Evolutionary conservation across 2,329 filamentous ascomycete species (phyloP).

Genomic region (Metarhizium guizhouense): DNA sequence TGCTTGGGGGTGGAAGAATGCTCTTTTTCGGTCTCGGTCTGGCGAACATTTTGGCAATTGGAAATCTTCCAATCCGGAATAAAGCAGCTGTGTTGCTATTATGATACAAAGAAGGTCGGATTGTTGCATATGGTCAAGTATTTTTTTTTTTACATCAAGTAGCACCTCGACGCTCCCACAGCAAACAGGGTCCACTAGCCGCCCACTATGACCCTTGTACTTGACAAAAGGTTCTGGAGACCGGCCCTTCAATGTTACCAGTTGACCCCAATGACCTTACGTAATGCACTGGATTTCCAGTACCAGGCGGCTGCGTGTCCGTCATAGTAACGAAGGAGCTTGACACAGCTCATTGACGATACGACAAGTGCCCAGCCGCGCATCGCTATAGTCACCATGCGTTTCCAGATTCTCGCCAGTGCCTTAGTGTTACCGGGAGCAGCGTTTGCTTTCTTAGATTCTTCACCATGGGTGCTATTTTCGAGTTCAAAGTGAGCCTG

Average conservation of each 20-base stretch:
- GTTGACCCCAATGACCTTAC: slow-evolving; percentile 11
- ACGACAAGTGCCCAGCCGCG: slow-evolving; percentile 6
- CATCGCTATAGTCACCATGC: slow-evolving; percentile 33
- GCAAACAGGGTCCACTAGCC: background rate
- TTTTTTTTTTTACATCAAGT: no score
- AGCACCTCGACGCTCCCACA: background rate
- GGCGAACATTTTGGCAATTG: slow-evolving; percentile 36
- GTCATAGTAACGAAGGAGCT: slow-evolving; percentile 10
- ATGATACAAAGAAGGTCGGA: no score
- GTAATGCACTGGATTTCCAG: slow-evolving; percentile 14
- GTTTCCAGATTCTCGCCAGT: slow-evolving; percentile 40
- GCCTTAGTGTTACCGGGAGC: slow-evolving; percentile 47
- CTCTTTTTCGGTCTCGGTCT: slow-evolving; percentile 51
- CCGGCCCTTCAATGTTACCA: no score
- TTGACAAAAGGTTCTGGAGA: no score
- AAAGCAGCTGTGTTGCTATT: no score
- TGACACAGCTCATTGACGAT: slow-evolving; percentile 15
- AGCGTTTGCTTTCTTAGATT: slow-evolving; percentile 69
- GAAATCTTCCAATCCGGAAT: background rate
- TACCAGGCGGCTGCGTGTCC: slow-evolving; percentile 6
- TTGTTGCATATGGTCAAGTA: no score
- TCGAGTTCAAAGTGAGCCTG: slow-evolving; percentile 68
- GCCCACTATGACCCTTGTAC: background rate
- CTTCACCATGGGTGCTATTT: slow-evolving; percentile 81
- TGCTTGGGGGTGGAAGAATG: slow-evolving; percentile 48